A percentile compares a stretch with the other conserved stretches of the same genome.
Evolutionary conservation across 768 basidiomycete genomes (phyloP).

Genomic region (Calocybe indica): DNA sequence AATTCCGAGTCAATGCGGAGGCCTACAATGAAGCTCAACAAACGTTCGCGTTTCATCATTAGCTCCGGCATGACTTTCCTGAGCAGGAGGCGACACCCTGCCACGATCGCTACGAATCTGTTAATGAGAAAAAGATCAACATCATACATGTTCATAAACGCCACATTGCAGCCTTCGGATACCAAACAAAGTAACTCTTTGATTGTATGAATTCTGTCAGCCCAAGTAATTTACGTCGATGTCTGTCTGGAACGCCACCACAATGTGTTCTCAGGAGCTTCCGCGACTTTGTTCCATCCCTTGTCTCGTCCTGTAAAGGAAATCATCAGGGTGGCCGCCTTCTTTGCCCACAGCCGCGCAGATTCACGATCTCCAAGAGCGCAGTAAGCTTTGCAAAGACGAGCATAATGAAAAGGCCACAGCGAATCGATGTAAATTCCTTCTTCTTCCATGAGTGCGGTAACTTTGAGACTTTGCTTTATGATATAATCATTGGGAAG

Average conservation of each 20-base stretch:
- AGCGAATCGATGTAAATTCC: conserved; percentile 1
- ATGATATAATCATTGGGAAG: conserved; percentile 9
- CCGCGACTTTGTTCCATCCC: conserved; percentile 12
- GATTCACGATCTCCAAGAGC: conserved; percentile 11
- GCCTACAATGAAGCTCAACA: background rate
- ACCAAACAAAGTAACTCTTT: too few species aligned
- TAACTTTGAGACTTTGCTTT: background rate
- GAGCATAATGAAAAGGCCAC: conserved; percentile 9
- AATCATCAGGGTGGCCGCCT: conserved; percentile 6
- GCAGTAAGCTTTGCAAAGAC: conserved; percentile 14
- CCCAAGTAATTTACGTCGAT: background rate
- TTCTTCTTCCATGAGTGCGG: conserved; percentile 11
- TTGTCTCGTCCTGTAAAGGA: conserved; percentile 6
- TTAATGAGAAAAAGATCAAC: too few species aligned
- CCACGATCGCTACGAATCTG: too few species aligned
- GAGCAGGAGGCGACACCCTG: too few species aligned
- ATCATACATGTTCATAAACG: too few species aligned
- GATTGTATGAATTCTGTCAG: background rate
- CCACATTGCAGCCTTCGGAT: too few species aligned
- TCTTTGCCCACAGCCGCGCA: conserved; percentile 10
- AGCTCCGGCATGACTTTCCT: too few species aligned
- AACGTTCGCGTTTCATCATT: background rate
- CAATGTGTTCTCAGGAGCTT: conserved; percentile 10
- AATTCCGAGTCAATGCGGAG: background rate
- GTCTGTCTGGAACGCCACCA: conserved; percentile 12